Evolutionary conservation across 768 basidiomycete genomes (phyloP), one percentile per base, ranked within the genome.

Genomic region (Hemileccinum rubropunctum): DNA sequence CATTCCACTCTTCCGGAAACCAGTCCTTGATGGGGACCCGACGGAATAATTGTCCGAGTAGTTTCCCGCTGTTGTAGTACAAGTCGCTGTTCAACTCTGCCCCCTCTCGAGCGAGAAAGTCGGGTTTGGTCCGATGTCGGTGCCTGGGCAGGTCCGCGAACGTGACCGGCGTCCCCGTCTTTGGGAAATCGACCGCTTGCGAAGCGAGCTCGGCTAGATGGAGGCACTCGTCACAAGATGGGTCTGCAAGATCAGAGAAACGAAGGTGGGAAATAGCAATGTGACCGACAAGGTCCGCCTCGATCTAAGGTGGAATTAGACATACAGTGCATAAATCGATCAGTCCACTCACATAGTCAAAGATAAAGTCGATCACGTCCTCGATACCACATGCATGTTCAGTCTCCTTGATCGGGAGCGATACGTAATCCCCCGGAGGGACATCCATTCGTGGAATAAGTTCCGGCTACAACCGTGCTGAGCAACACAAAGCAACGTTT

Each of bases 151-250:
- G 54, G 21, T 61, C 51, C 21, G 45, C 49, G 42, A 70, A 68
- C 40, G 48, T 57, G 28, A 78, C 78, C 14, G 76, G 58, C 2
- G 69, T 67, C 5, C 77, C 77, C 4, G 70, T 73, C 47, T 79
- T 78, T 0, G 67, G 71, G 40, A 74, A 78, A 58, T 78, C 77
- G 2, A 78, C 77, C 5, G 77, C 77, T 47, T 74, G 71, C 0
- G 75, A 76, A 6, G 76, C 76, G 1, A 71, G 57, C 51, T 73
- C 66, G 2, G 79, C 79, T 11, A 80, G 61, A 36, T 30, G 56
- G 15, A 76, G 52, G 48, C 79, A 79, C 3, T 71, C 63, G 0
- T 3, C 0, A 23, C 71, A 72, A 17, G 57, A 62, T 1, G 70
- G 70, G 34, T 70, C 68, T 6, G 65, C 52, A 32, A 59, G 53